Evolutionary conservation across 208 protist species (phyloP), one percentile per base, ranked within the genome.

Genomic region (Leishmania tropica): DNA sequence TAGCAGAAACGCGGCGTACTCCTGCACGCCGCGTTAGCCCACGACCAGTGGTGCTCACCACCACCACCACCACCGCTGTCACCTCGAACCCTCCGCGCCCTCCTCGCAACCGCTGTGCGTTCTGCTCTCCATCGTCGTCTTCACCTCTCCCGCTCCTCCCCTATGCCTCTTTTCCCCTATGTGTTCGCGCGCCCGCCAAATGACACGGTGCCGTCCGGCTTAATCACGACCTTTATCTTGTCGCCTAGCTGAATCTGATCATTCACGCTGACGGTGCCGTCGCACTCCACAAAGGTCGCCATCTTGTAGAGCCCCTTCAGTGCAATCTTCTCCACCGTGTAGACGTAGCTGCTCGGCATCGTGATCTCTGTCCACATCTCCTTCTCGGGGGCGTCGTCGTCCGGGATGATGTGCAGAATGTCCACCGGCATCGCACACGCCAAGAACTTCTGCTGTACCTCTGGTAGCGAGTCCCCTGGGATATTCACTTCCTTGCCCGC

Each of bases 261-360:
- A 68, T 94, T 98, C 48, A 98, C 93, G 75, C 92, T 93, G 28
- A 98, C 83, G 24, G 88, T 85, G 7, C 95, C 95, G 75, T 98
- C 95, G 80, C 95, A 98, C 89, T 98, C 95, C 42, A 84, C 88
- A 77, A 98, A 89, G 40, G 93, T 82, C 1, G 95, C 93, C 92
- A 96, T 96, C 79, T 93, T 91, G 85, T 98, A 98, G 68, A 96
- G 81, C n/a, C 93, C 93, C 71, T 96, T 95, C 76, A 96, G 76
- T 21, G 85, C 86, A 28, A 98, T 87, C 81, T 95, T 95, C 78
- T 98, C 95, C 62, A 98, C 95, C 7, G 93, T 95, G 81, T 96
- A 98, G 40, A 83, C 80, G 86, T 96, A 96, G 85, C 92, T 96
- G 78, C 84, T 95, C 45, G 95, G 95, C 89, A 98, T 94, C 19